These are phyloP conservation scores for Microbotryum silenes-acaulis DNA, from an alignment of 1,284 basidiomycete species.

Conservation along the genomic window DNA sequence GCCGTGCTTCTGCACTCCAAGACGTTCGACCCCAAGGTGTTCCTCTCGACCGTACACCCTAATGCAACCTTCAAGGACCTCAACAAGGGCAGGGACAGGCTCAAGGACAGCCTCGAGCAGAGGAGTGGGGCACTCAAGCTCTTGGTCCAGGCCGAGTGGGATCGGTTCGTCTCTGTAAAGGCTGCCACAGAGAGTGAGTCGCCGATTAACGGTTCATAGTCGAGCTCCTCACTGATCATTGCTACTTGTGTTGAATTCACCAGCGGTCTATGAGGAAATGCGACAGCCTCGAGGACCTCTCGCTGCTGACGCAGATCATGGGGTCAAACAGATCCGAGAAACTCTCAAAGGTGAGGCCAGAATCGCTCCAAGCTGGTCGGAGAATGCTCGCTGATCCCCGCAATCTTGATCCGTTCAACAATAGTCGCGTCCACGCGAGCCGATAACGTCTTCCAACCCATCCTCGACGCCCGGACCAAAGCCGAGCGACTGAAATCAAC, in stretches of 20 bases:
- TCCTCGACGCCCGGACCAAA: constrained; percentile 91
- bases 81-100: constrained; percentile 49
- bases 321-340: constrained; percentile 69
- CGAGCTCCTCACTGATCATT: not conserved
- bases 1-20: constrained; percentile 75
- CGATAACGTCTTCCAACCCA: constrained; percentile 90
- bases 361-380: not conserved
- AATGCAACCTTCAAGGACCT: constrained; percentile 93
- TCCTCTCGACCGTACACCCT: constrained; percentile 85
- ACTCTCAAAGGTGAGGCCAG: constrained; percentile 64
- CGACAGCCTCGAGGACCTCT: constrained; percentile 64
- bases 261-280: constrained; percentile 89
- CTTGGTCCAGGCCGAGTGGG: constrained; percentile 96
- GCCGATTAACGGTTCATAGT: not conserved
- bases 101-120: constrained; percentile 62
- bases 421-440: constrained; percentile 73
- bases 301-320: constrained; percentile 67
- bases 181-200: constrained; percentile 81
- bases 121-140: constrained; percentile 87
- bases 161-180: constrained; percentile 95
- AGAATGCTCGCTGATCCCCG: not conserved
- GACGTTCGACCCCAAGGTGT: constrained; percentile 89
- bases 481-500: constrained; percentile 88
- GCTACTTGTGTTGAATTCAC: too few relatives aligned
- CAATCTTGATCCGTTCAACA: constrained; percentile 17